Evolutionary conservation across 2,329 filamentous ascomycete species (phyloP), one percentile per base, ranked within the genome.

Genomic region (Kalmusia sp.): DNA sequence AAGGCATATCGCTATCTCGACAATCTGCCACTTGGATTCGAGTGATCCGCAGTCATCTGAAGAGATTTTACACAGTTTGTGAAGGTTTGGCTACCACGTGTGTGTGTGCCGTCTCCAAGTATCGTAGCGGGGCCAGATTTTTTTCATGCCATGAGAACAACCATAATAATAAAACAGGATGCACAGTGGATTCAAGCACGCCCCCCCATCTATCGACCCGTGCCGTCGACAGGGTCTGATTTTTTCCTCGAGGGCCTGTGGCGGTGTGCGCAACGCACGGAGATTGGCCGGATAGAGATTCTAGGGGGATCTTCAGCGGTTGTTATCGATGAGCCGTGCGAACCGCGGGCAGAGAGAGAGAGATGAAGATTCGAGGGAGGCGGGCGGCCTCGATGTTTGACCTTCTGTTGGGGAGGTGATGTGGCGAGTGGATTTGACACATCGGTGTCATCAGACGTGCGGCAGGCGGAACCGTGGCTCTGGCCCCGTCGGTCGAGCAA

Each of bases 351-450:
- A 39, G 54, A 51, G 49, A 54, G 22, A 33, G 28, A 22, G 54
- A 51, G 49, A 54, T 28, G 39, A 33, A 22, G 33, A 35, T 31
- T 14, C 24, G 27, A n/a, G 37, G 4, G 15, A 12, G 25, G 27
- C 48, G 35, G 21, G 11, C 19, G 40, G 11, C 27, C 4, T 40
- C n/a, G 24, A 15, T 17, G 41, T 40, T 48, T 48, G 51, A 44
- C 25, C 3, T 48, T 40, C 22, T 17, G 37, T 21, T 49, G 39
- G 44, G 17, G 30, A 15, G 33, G 48, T 17, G 51, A 27, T 11
- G 46, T 15, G 62, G 61, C 58, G 65, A 64, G 49, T 60, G 53
- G 56, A 55, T 62, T 49, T 66, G 64, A 67, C 57, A 66, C 59
- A 27, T 17, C 37, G 48, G 38, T 54, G 54, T 41, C 45, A 49